Evolutionary conservation across 2,329 filamentous ascomycete genomes (phyloP).

Genomic region (Botrytis cinerea): DNA sequence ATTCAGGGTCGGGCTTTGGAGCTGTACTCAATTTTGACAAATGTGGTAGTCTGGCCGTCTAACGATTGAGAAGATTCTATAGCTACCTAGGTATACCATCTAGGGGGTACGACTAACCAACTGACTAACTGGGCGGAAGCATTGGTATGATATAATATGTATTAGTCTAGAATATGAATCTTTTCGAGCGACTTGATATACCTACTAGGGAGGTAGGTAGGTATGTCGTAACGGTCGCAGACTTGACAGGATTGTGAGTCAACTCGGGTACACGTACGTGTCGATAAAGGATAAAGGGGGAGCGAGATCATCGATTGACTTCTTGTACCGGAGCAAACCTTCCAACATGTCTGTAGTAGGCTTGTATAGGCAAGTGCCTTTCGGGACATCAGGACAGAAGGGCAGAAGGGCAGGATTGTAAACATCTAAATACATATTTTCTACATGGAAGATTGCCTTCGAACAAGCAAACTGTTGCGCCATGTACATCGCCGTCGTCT

Average conservation of each 20-base stretch:
- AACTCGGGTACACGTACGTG: not conserved
- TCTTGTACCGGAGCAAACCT: not conserved
- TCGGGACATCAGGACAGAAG: not conserved
- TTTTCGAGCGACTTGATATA: not conserved
- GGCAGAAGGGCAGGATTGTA: not conserved
- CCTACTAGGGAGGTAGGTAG: no score
- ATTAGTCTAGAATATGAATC: not conserved
- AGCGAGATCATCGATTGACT: not conserved
- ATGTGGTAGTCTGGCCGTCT: not conserved
- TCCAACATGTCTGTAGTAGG: not conserved
- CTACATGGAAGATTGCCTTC: not conserved
- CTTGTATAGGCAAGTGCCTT: not conserved
- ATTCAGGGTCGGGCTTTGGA: not conserved
- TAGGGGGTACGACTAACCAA: not conserved
- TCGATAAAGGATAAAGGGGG: not conserved
- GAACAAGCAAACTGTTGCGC: not conserved
- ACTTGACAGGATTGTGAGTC: no score
- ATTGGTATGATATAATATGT: no score
- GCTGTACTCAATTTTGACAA: not conserved
- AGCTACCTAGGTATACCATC: not conserved
- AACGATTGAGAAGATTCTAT: not conserved
- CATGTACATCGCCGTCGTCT: not conserved
- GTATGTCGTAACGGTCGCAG: not conserved
- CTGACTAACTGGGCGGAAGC: no score
- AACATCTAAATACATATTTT: not conserved